A percentile compares a stretch with the other conserved stretches of the same genome.
phyloP scores from a whole-genome alignment of 2,329 filamentous ascomycete species.

The Uncinocarpus reesii region DNA sequence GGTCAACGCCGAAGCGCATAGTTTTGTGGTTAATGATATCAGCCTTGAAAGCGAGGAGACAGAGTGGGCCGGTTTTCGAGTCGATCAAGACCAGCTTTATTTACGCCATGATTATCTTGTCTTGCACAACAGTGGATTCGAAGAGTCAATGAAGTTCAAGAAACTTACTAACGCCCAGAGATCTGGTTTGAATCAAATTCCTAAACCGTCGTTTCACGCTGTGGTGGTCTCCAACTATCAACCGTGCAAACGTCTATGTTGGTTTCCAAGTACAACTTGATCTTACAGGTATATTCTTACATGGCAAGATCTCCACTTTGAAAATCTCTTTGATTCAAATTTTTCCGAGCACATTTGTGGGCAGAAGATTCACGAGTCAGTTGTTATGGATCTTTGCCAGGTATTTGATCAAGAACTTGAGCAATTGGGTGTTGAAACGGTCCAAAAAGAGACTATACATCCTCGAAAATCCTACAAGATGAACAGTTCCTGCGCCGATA shows the following conservation, averaged over 20 bases:
- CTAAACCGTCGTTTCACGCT: slow-evolving; percentile 95
- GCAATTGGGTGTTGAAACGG: slow-evolving; percentile 88
- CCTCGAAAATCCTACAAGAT: slow-evolving; percentile 99
- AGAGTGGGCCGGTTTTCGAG: slow-evolving; percentile 44
- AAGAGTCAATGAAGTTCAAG: slow-evolving; percentile 84
- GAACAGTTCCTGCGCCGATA: slow-evolving; percentile 98
- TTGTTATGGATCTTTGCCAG: slow-evolving; percentile 97
- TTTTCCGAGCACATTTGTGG: slow-evolving; percentile 98
- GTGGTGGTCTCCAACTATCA: slow-evolving; percentile 94
- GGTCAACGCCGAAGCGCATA: slow-evolving; percentile 24
- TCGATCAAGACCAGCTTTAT: slow-evolving; percentile 44
- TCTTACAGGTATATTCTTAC: slow-evolving; percentile 95
- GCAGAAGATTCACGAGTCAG: slow-evolving; percentile 99
- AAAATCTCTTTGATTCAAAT: slow-evolving; percentile 99
- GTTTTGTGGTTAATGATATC: slow-evolving; percentile 36
- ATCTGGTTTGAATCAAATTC: slow-evolving; percentile 95
- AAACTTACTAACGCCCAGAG: slow-evolving; percentile 96
- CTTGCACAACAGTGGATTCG: slow-evolving; percentile 45
- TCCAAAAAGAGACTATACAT: slow-evolving; percentile 98
- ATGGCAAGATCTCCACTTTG: slow-evolving; percentile 94
- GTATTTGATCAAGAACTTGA: slow-evolving; percentile 97
- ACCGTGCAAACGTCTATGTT: slow-evolving; percentile 93
- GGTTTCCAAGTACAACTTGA: slow-evolving; percentile 99
- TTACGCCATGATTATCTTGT: slow-evolving; percentile 42
- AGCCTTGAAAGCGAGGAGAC: slow-evolving; percentile 36